Evolutionary conservation across 805 yeast species (phyloP), one percentile per base, ranked within the genome.

Genomic region (Lipomyces sp.): DNA sequence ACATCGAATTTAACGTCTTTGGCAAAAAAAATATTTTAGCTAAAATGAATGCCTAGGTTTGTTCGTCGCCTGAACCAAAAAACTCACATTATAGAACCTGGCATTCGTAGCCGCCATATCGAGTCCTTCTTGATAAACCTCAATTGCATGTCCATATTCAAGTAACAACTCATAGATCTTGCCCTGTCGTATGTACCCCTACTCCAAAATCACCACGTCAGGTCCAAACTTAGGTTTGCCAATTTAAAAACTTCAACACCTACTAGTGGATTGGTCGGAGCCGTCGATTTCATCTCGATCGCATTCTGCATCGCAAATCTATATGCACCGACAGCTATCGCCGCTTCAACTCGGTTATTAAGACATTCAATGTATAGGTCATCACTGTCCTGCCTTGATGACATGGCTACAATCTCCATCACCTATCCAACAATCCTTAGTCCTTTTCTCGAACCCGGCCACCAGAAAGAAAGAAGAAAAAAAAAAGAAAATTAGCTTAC

Each of bases 281-380:
- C 48, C 10, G 48, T 42, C 15, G 48, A 42, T 42, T 11, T 42
- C 48, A 42, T 42, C 48, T 42, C 48, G 48, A 42, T 42, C 7
- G 48, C 18, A 13, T 42, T n/a, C 48, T 42, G 48, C 48, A 42
- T 42, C 10, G 48, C 48, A 13, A 42, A 42, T 4, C 48, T 11
- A 42, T 42, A 42, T 8, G 48, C 48, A n/a, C 48, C 48, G 8
- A 42, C 48, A 42, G 48, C 48, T 42, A 42, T 42, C 48, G 48
- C 48, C 15, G 48, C 48, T 42, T 42, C 48, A 18, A 6, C 48
- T n/a, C 48, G 48, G 24, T 10, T 24, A 6, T 42, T 42, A 15
- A 42, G 48, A 42, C 48, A 42, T 4, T 42, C 48, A 18, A 42
- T 42, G 29, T n/a, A 42, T 15, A 42, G 15, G 2, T 42, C 48